Base-by-base conservation (phyloP, 2,329 filamentous ascomycete species). In the Arthrobotrys megalospora region DNA sequence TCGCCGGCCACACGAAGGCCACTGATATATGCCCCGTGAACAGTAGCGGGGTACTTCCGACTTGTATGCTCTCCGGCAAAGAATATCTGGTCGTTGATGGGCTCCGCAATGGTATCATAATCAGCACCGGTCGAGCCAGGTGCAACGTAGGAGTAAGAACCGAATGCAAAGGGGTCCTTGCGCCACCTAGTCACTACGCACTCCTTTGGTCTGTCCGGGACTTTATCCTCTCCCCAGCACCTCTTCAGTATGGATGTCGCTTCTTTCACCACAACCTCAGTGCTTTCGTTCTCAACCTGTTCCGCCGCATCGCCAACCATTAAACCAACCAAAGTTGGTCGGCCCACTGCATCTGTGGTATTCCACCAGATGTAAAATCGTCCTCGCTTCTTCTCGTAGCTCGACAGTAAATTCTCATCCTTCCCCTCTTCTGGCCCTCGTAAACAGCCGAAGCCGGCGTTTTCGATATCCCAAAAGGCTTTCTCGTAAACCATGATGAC, bases 321-420 rank as follows among this genome's bases (percentile, higher is more conserved):
- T 32, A 99, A 88, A 7, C 93, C 96, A 78, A 98, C 90, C 16
- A 82, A 38, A 24, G 81, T 80, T 0, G 93, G 96, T 41, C 97
- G 87, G 0, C 96, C 96, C 53, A 92, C 94, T 2, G 93, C 97
- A 81, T 93, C 93, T 77, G 94, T 91, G 68, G 94, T 93, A 82
- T 99, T 98, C 89, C 97, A 98, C 89, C 97, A 98, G 81, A 99
- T 90, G 82, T 98, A 99, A 85, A 97, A 97, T 24, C 94, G 91
- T 63, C 80, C 81, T 47, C 81, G 70, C 45, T 80, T 80, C 10
- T 63, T 64, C 38, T 80, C 80, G 55, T 82, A 82, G 41, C 77
- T 82, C 38, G 80, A 78, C 34, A 82, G 79, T 19, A 70, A 60
- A 38, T n/a, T 43, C 41, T 76, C 70, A 64, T 81, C 80, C 4